Evolutionary conservation across 2,329 filamentous ascomycete genomes (phyloP).

Genomic region (Sporothrix curviconia): DNA sequence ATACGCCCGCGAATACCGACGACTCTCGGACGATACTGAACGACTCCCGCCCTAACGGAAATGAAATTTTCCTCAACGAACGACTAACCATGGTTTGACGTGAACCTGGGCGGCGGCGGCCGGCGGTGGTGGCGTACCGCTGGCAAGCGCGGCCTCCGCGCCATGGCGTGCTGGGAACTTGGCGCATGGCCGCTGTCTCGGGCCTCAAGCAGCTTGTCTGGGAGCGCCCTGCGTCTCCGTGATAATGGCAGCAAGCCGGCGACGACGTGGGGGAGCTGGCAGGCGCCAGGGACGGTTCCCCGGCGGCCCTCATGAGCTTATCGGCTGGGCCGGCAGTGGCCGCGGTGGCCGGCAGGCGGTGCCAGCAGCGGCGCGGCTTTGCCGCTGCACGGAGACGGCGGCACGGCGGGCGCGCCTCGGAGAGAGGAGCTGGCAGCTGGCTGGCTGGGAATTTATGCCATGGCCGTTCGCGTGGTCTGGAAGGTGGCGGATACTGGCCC

Average conservation of each 20-base stretch:
- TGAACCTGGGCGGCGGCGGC: neutral
- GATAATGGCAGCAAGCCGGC: neutral
- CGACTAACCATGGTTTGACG: conserved; percentile 10
- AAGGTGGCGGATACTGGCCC: conserved; percentile 57
- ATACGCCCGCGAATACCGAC: conserved; percentile 16
- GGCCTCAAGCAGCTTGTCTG: neutral
- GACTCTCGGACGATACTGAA: conserved; percentile 11
- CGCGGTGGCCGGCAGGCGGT: neutral
- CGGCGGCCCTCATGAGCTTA: neutral
- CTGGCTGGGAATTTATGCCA: conserved; percentile 56
- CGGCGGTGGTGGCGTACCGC: neutral
- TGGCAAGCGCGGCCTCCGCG: too few species aligned
- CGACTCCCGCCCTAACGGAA: too few species aligned
- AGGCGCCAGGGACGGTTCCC: conserved; percentile 17
- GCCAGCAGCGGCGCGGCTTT: conserved; percentile 1
- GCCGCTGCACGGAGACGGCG: conserved; percentile 28
- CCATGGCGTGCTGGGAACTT: too few species aligned
- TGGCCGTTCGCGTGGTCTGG: conserved; percentile 55
- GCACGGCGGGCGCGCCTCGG: conserved; percentile 28
- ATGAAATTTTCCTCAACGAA: too few species aligned
- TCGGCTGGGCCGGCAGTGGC: too few species aligned
- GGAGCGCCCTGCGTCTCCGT: conserved; percentile 1
- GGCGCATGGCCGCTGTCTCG: neutral
- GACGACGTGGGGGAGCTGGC: conserved; percentile 23
- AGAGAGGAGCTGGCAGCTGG: conserved; percentile 19